Percentiles rank a stretch among this genome's conserved stretches.
Evolutionary conservation across 2,329 filamentous ascomycete genomes (phyloP).

Genomic region (Colletotrichum sp.): DNA sequence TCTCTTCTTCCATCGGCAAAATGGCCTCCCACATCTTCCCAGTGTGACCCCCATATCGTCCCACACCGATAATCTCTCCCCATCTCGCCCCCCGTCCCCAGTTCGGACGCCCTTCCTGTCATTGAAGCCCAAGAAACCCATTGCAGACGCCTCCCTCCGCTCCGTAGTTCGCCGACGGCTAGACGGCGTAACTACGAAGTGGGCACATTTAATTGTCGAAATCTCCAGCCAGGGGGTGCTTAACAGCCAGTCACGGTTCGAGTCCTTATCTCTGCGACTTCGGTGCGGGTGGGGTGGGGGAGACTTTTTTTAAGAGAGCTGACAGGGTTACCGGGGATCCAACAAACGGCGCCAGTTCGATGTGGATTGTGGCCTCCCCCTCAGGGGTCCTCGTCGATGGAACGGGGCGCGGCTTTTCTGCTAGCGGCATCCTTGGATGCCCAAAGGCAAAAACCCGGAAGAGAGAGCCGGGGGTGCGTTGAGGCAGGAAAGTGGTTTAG

Average conservation of each 20-base stretch:
- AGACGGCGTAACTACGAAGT: slow-evolving; percentile 9
- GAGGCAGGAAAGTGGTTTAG: background rate
- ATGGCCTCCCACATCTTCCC: background rate
- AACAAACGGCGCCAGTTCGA: background rate
- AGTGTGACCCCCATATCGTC: background rate
- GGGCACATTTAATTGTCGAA: background rate
- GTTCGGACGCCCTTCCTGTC: background rate
- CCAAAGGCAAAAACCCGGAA: background rate
- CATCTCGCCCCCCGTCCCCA: background rate
- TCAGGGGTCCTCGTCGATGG: background rate
- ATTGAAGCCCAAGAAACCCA: background rate
- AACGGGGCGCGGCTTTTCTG: background rate
- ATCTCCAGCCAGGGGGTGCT: background rate
- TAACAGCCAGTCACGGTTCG: background rate
- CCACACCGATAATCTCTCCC: background rate
- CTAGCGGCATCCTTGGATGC: background rate
- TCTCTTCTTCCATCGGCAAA: background rate
- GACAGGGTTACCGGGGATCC: background rate
- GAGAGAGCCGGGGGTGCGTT: background rate
- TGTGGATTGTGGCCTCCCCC: background rate
- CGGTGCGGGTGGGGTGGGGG: slow-evolving; percentile 1
- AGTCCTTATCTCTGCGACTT: slow-evolving; percentile 18
- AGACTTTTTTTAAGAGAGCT: background rate
- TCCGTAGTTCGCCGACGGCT: background rate
- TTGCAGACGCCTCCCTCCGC: background rate